Base-by-base conservation (phyloP, 371 early-diverging fungal genomes). In the Mortierella sp. region DNA sequence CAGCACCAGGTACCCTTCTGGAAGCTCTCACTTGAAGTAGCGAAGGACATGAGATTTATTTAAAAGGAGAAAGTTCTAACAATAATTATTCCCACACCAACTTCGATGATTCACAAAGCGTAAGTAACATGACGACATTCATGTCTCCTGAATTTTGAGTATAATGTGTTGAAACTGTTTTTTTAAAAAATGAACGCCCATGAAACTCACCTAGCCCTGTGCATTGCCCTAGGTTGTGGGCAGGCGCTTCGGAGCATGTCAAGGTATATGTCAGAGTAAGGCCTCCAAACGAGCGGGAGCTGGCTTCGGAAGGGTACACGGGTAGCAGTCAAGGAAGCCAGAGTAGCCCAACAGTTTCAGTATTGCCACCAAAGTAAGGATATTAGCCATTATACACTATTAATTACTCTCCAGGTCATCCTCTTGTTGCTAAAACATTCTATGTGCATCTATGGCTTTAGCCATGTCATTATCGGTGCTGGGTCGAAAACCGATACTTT, bases 401-500 rank as follows among this genome's bases (percentile, higher is more conserved):
- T n/a, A n/a, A n/a, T n/a, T n/a, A n/a, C n/a, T n/a, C n/a, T n/a
- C n/a, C n/a, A n/a, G n/a, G 17, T 6, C 47, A 23, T 17, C 3
- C 32, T 31, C 22, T 49, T 19, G 42, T 55, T 63, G 32, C 31
- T n/a, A 15, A 70, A 23, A 7, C 15, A n/a, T n/a, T 3, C 43
- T 19, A 26, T 42, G 56, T 17, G 56, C 23, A 37, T 43, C 43
- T 32, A 32, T 51, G 26, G 43, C 7, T 51, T 17, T 65, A 75
- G 71, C 37, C 74, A 64, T 61, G 61, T 76, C 37, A 32, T 61
- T 4, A 70, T 79, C 17, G 65, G 72, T 13, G 53, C 66, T 34
- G 77, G 74, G 32, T 73, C 82, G 40, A 86, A 85, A 60, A 73
- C 77, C 17, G 89, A 89, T 26, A 87, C 75, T 40, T 89, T 89